Percentiles rank a stretch among this genome's conserved stretches.
phyloP scores from a whole-genome alignment of 129 eudicot genomes.

The Saussurea involucrata region DNA sequence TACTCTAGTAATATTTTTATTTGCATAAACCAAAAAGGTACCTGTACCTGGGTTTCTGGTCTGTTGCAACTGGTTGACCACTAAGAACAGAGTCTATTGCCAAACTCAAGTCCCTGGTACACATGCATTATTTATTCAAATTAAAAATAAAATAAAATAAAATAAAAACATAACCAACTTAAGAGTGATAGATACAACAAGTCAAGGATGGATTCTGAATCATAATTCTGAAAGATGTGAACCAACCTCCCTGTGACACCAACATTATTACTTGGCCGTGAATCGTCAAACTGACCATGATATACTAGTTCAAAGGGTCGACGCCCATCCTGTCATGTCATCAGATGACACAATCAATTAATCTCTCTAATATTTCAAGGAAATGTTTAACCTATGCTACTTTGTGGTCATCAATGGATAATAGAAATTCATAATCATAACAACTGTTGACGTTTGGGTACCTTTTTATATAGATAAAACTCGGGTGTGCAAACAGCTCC shows the following conservation, averaged over 20 bases:
- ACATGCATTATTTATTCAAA: slow-evolving; percentile 4
- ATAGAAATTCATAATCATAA: neutral
- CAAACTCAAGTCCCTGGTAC: slow-evolving; percentile 75
- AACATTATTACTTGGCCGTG: slow-evolving; percentile 81
- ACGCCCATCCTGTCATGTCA: slow-evolving; percentile 77
- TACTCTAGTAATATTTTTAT: no score
- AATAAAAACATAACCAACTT: neutral
- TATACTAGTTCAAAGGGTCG: slow-evolving; percentile 95
- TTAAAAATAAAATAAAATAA: neutral
- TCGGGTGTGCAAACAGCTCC: slow-evolving; percentile 99
- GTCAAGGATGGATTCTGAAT: neutral
- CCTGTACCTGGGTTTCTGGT: slow-evolving; percentile 98
- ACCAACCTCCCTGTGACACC: slow-evolving; percentile 82
- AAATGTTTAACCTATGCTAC: neutral
- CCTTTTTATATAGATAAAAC: slow-evolving; percentile 88
- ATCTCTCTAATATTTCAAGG: neutral
- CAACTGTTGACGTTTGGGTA: slow-evolving; percentile 7
- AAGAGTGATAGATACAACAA: neutral
- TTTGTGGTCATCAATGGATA: neutral
- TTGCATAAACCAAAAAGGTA: no score
- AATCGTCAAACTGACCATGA: slow-evolving; percentile 99
- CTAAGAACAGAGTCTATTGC: slow-evolving; percentile 87
- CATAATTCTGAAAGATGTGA: slow-evolving; percentile 6
- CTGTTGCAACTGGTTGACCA: slow-evolving; percentile 64
- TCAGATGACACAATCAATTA: slow-evolving; percentile 9